These are phyloP conservation scores for Podaxis carcinomalis DNA, from an alignment of 768 basidiomycete species.

Conservation along the genomic window DNA sequence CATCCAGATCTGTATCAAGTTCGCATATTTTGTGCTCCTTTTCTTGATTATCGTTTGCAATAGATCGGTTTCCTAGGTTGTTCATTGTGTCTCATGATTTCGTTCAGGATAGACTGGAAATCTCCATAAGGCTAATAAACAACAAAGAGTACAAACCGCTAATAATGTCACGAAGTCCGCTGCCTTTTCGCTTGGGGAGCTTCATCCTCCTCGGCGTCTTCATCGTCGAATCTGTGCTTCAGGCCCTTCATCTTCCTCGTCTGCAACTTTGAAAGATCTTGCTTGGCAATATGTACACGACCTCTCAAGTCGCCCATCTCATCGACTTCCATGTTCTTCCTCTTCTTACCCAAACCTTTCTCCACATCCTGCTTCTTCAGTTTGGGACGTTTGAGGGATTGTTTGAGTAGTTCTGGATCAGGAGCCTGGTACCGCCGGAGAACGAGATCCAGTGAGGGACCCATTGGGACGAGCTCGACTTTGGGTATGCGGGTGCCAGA, in stretches of 20 bases:
- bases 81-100: background rate
- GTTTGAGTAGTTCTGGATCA: slow-evolving; percentile 76
- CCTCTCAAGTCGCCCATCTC: slow-evolving; percentile 97
- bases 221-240: slow-evolving; percentile 16
- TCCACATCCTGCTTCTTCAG: slow-evolving; percentile 85
- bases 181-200: slow-evolving; percentile 5
- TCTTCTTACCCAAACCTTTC: slow-evolving; percentile 85
- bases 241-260: slow-evolving; percentile 96
- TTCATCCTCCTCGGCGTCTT: slow-evolving; percentile 9
- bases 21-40: too few relatives aligned
- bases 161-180: background rate
- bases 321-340: slow-evolving; percentile 94
- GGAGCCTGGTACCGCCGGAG: slow-evolving; percentile 73
- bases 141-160: slow-evolving; percentile 5
- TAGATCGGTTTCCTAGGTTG: background rate
- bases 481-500: slow-evolving; percentile 81
- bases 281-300: slow-evolving; percentile 81
- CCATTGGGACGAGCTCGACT: slow-evolving; percentile 83
- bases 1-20: too few relatives aligned
- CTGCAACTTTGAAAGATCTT: slow-evolving; percentile 85
- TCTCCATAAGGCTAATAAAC: background rate
- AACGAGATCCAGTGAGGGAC: slow-evolving; percentile 81
- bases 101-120: background rate
- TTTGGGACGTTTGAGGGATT: slow-evolving; percentile 80
- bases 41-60: background rate